These are phyloP conservation scores for Tieghemostelium lacteum DNA, from an alignment of 78 protist species.

Conservation along the genomic window DNA sequence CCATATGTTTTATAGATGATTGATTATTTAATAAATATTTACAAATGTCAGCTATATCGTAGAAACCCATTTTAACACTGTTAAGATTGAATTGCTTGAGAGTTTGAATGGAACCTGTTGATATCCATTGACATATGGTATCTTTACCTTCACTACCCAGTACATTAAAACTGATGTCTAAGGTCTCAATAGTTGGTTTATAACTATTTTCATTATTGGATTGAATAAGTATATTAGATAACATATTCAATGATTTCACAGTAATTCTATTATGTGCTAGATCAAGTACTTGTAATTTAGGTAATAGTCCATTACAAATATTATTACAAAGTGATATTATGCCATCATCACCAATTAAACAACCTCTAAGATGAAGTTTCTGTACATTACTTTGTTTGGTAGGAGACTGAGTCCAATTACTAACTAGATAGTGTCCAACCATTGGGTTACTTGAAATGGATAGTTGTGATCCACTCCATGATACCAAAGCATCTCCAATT, in stretches of 20 bases:
- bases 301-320: not conserved
- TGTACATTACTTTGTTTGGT: not conserved
- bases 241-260: not conserved
- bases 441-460: conserved; percentile 10
- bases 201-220: not conserved
- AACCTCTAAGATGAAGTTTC: conserved; percentile 11
- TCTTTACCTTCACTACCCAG: not conserved
- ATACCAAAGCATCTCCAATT: conserved; percentile 14
- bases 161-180: conserved; percentile 27
- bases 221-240: not conserved
- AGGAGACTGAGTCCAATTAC: not conserved
- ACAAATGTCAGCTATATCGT: not conserved
- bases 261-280: conserved; percentile 20
- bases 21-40: not conserved
- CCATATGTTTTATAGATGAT: not conserved
- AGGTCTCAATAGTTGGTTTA: not conserved
- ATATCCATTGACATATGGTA: not conserved
- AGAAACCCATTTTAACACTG: conserved; percentile 8
- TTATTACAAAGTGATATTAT: not conserved
- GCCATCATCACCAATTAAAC: conserved; percentile 45
- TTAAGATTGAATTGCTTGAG: not conserved
- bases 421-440: not conserved
- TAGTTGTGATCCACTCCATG: conserved; percentile 25
- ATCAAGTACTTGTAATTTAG: conserved; percentile 19
- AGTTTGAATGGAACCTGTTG: not conserved